Evolutionary conservation across 2,329 filamentous ascomycete species (phyloP).

Genomic region (Sporothrix humicola): DNA sequence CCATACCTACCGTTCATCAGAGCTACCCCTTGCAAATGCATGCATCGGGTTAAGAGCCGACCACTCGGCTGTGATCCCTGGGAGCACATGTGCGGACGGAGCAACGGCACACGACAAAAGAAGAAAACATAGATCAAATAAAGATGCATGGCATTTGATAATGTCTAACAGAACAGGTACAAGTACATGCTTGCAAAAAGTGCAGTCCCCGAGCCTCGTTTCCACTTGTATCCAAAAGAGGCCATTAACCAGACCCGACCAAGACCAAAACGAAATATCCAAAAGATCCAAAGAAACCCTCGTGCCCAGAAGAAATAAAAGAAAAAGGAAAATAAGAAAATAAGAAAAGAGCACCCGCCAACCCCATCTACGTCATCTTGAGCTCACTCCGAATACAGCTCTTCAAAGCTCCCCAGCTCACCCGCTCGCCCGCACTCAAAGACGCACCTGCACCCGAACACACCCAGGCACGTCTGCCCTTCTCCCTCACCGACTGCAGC

Average conservation of each 20-base stretch:
- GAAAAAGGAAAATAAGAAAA: neutral
- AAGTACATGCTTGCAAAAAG: slow-evolving; percentile 14
- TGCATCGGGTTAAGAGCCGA: neutral
- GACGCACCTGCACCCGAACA: neutral
- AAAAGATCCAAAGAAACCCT: slow-evolving; percentile 9
- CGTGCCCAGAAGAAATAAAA: neutral
- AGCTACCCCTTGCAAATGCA: too few species aligned
- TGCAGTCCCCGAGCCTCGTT: slow-evolving; percentile 1
- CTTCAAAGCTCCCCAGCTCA: neutral
- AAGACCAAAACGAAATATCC: slow-evolving; percentile 4
- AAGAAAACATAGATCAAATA: neutral
- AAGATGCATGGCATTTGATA: neutral
- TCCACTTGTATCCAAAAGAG: neutral
- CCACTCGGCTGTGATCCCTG: slow-evolving; percentile 2
- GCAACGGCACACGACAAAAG: neutral
- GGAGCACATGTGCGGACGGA: neutral
- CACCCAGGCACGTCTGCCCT: neutral
- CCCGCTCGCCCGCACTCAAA: slow-evolving; percentile 6
- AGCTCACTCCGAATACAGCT: slow-evolving; percentile 4
- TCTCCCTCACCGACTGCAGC: slow-evolving; percentile 15
- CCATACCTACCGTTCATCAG: too few species aligned
- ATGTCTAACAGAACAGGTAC: too few species aligned
- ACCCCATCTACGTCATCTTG: slow-evolving; percentile 15
- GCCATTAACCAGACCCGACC: neutral
- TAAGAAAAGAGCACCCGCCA: neutral